Conservation (phyloP, 2,329 filamentous ascomycete species). For the Xylariomycetidae sp. region DNA sequence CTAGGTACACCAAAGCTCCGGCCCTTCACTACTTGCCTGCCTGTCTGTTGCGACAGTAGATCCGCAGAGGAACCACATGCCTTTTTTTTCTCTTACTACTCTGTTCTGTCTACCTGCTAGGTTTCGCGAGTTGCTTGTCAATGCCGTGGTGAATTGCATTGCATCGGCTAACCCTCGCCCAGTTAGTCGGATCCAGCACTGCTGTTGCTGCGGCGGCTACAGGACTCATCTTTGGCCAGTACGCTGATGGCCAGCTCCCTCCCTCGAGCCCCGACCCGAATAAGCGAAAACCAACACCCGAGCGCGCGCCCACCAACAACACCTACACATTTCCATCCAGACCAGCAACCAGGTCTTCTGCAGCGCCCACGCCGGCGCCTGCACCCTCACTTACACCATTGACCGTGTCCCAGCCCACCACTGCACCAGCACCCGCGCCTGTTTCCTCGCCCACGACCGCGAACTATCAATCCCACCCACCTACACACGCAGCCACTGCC, state of each 20-base stretch:
- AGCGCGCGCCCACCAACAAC: slow-evolving; percentile 32
- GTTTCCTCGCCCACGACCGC: slow-evolving; percentile 9
- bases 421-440: slow-evolving; percentile 24
- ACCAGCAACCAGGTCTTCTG: slow-evolving; percentile 36
- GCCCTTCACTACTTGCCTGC: too few species aligned
- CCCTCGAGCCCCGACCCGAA: slow-evolving; percentile 25
- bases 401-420: slow-evolving; percentile 29
- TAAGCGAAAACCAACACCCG: slow-evolving; percentile 26
- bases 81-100: too few species aligned
- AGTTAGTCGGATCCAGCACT: slow-evolving; percentile 58
- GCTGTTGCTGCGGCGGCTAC: slow-evolving; percentile 54
- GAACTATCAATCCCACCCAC: slow-evolving; percentile 13
- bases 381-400: too few species aligned
- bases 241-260: slow-evolving; percentile 32
- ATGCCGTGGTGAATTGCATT: too few species aligned
- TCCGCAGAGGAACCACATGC: too few species aligned
- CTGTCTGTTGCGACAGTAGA: too few species aligned
- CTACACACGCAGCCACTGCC: too few species aligned
- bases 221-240: slow-evolving; percentile 54
- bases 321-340: slow-evolving; percentile 29
- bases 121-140: too few species aligned
- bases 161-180: slow-evolving; percentile 17
- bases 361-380: slow-evolving; percentile 24
- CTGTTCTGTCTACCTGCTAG: too few species aligned
- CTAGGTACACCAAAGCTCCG: too few species aligned